These are phyloP conservation scores for Babesia gibsoni DNA, from an alignment of 169 alveolate species.

Conservation along the genomic window DNA sequence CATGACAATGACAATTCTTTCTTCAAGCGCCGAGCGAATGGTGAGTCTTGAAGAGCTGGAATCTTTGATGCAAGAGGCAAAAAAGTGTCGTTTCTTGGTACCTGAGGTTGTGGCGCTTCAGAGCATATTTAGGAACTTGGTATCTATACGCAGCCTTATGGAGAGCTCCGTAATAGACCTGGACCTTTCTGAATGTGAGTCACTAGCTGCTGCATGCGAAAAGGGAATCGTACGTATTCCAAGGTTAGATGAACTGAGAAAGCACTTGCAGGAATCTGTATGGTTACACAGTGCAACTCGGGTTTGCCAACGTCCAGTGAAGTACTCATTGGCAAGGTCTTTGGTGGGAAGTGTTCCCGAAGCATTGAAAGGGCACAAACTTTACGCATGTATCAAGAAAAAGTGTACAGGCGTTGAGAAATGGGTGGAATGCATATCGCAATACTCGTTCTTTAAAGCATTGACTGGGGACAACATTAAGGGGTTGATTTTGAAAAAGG, in stretches of 20 bases:
- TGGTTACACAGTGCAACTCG: constrained; percentile 41
- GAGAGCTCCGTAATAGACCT: constrained; percentile 40
- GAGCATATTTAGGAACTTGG: constrained; percentile 24
- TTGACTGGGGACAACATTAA: background rate
- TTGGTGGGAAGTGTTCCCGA: constrained; percentile 34
- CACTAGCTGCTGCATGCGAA: constrained; percentile 30
- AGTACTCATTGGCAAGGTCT: constrained; percentile 22
- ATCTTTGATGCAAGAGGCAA: constrained; percentile 28
- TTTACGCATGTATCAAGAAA: constrained; percentile 6
- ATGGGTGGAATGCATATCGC: constrained; percentile 26
- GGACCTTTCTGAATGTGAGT: constrained; percentile 24
- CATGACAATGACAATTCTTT: constrained; percentile 7
- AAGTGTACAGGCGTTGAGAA: constrained; percentile 22
- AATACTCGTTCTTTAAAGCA: constrained; percentile 6
- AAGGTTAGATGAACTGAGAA: constrained; percentile 29
- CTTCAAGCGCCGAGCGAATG: constrained; percentile 21
- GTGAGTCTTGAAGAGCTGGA: constrained; percentile 41
- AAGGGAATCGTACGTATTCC: constrained; percentile 38
- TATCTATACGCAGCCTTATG: constrained; percentile 35
- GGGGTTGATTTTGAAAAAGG: background rate
- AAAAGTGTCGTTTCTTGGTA: constrained; percentile 10
- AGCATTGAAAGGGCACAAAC: constrained; percentile 7
- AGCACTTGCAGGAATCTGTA: constrained; percentile 24
- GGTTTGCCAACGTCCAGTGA: constrained; percentile 40
- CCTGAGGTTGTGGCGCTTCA: constrained; percentile 44